Evolutionary conservation across 2,329 filamentous ascomycete species (phyloP).

Genomic region (Lasiodiplodia hormozganensis): DNA sequence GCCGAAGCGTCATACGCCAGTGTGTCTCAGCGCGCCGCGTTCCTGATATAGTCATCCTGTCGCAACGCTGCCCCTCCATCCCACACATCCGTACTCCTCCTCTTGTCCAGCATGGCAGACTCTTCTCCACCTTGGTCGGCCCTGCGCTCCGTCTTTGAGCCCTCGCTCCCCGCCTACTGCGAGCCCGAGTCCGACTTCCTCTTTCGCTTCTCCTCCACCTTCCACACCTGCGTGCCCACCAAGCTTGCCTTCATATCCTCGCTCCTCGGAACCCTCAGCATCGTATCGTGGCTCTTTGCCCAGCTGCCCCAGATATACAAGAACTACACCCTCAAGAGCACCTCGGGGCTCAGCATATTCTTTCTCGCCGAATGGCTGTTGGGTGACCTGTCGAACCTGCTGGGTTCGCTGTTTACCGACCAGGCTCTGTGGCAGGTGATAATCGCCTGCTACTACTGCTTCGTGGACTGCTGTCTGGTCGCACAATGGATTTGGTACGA

Average conservation of each 20-base stretch:
- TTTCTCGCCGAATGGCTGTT: slow-evolving; percentile 72
- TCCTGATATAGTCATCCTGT: slow-evolving; percentile 20
- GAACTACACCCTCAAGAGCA: slow-evolving; percentile 69
- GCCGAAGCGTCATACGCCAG: slow-evolving; percentile 1
- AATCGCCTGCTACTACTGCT: slow-evolving; percentile 70
- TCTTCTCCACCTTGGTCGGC: slow-evolving; percentile 17
- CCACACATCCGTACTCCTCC: background rate
- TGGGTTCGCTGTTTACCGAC: slow-evolving; percentile 68
- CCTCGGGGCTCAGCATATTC: slow-evolving; percentile 69
- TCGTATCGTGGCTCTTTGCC: slow-evolving; percentile 72
- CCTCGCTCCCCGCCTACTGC: slow-evolving; percentile 64
- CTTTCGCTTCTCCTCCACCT: slow-evolving; percentile 61
- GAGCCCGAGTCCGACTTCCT: slow-evolving; percentile 66
- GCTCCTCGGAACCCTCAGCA: slow-evolving; percentile 66
- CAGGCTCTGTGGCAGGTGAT: slow-evolving; percentile 73
- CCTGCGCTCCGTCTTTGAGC: slow-evolving; percentile 36
- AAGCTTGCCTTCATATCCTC: slow-evolving; percentile 68
- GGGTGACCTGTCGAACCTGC: slow-evolving; percentile 68
- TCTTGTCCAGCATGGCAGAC: slow-evolving; percentile 17
- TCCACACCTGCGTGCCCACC: slow-evolving; percentile 69
- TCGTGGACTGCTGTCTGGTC: slow-evolving; percentile 68
- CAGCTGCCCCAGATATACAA: slow-evolving; percentile 74
- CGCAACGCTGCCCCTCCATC: background rate
- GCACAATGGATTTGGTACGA: slow-evolving; percentile 72
- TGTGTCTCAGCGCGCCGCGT: slow-evolving; percentile 10